phyloP scores from a whole-genome alignment of 1,284 basidiomycete genomes.

The Vanrija pseudolonga region DNA sequence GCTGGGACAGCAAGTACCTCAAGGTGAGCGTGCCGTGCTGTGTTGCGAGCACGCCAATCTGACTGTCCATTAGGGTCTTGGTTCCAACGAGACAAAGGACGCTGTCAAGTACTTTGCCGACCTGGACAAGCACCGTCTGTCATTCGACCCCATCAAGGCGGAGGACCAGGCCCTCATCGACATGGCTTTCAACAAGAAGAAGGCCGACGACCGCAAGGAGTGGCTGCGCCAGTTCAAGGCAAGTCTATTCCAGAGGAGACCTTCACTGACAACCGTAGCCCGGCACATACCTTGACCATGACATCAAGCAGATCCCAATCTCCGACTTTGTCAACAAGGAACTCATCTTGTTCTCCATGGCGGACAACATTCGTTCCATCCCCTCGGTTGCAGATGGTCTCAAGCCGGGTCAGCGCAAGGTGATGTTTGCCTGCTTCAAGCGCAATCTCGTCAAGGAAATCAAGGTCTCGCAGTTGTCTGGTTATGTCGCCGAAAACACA shows the following conservation, averaged over 20 bases:
- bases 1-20: slow-evolving; percentile 93
- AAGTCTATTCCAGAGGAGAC: slow-evolving; percentile 15
- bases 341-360: slow-evolving; percentile 98
- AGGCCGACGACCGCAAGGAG: slow-evolving; percentile 97
- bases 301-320: slow-evolving; percentile 77
- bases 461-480: slow-evolving; percentile 94
- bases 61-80: slow-evolving; percentile 69
- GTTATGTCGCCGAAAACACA: slow-evolving; percentile 90
- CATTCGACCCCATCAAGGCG: slow-evolving; percentile 75
- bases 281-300: slow-evolving; percentile 91
- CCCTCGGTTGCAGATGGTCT: slow-evolving; percentile 90
- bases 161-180: slow-evolving; percentile 90
- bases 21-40: slow-evolving; percentile 60
- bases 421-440: slow-evolving; percentile 93
- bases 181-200: slow-evolving; percentile 99
- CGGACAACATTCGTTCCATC: slow-evolving; percentile 94
- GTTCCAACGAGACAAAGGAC: slow-evolving; percentile 83
- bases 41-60: not conserved
- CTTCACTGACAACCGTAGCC: slow-evolving; percentile 55
- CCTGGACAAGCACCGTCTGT: slow-evolving; percentile 90
- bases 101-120: slow-evolving; percentile 90
- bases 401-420: slow-evolving; percentile 98
- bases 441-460: slow-evolving; percentile 87
- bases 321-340: slow-evolving; percentile 98
- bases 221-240: slow-evolving; percentile 94